These are phyloP conservation scores for Rhizopogon rudus DNA, from an alignment of 768 basidiomycete genomes.

Conservation along the genomic window DNA sequence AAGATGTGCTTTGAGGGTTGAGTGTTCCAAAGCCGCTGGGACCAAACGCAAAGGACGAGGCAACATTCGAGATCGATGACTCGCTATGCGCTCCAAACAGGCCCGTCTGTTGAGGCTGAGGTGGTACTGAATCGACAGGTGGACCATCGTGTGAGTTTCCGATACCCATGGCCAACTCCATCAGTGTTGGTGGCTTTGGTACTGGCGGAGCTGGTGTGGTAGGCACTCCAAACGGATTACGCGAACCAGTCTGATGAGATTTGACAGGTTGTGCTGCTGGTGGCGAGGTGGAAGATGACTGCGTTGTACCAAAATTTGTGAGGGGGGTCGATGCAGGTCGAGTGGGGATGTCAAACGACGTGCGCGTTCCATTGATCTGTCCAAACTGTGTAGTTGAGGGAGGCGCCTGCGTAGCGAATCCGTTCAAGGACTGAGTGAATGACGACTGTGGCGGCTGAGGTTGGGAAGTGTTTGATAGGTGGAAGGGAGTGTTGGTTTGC, in stretches of 20 bases:
- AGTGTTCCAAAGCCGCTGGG: slow-evolving; percentile 14
- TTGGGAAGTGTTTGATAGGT: slow-evolving; percentile 6
- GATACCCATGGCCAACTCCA: slow-evolving; percentile 64
- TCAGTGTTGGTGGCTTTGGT: slow-evolving; percentile 74
- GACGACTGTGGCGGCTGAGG: slow-evolving; percentile 11
- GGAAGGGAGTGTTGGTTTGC: slow-evolving; percentile 11
- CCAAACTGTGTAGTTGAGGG: slow-evolving; percentile 3
- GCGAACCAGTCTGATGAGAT: slow-evolving; percentile 89
- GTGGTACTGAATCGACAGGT: slow-evolving; percentile 21
- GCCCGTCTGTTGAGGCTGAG: slow-evolving; percentile 19
- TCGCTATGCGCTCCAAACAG: slow-evolving; percentile 27
- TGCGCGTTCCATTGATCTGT: neutral
- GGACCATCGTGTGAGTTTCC: slow-evolving; percentile 15
- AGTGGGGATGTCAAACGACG: slow-evolving; percentile 31
- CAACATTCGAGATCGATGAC: slow-evolving; percentile 62
- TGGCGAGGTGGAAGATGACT: slow-evolving; percentile 31
- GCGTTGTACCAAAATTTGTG: slow-evolving; percentile 29
- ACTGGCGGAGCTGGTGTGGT: slow-evolving; percentile 55
- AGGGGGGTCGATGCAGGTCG: slow-evolving; percentile 76
- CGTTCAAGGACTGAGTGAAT: slow-evolving; percentile 6
- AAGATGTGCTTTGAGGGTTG: slow-evolving; percentile 30
- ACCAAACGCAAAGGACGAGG: slow-evolving; percentile 57
- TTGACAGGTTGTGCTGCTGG: slow-evolving; percentile 60
- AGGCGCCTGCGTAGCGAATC: slow-evolving; percentile 7
- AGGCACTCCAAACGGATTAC: slow-evolving; percentile 90